Percentiles rank a stretch among this genome's conserved stretches.
These are phyloP conservation scores for Phaeoacremonium minimum DNA, from an alignment of 2,329 filamentous ascomycete species.

Conservation along the genomic window DNA sequence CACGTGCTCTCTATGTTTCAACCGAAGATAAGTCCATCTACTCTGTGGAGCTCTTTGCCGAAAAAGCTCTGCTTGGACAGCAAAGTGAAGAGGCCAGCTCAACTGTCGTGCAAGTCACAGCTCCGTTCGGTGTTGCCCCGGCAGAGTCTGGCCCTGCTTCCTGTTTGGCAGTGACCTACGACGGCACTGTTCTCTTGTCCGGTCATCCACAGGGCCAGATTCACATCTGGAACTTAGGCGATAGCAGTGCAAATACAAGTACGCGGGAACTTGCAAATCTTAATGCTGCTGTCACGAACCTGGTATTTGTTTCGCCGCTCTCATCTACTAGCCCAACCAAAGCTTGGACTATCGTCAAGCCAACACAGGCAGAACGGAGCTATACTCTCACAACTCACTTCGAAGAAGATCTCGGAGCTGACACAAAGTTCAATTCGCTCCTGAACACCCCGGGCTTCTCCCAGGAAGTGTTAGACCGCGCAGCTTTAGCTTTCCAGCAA, in stretches of 20 bases:
- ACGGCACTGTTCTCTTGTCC: slow-evolving; percentile 74
- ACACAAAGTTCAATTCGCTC: slow-evolving; percentile 40
- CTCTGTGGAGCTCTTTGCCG: slow-evolving; percentile 66
- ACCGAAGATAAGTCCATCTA: slow-evolving; percentile 79
- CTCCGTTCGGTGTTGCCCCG: slow-evolving; percentile 52
- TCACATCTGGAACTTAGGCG: slow-evolving; percentile 73
- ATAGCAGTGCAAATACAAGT: slow-evolving; percentile 49
- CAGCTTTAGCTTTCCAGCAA: slow-evolving; percentile 41
- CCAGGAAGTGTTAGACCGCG: slow-evolving; percentile 40
- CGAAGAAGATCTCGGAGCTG: slow-evolving; percentile 30
- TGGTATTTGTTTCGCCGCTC: slow-evolving; percentile 66
- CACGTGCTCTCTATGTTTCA: slow-evolving; percentile 76
- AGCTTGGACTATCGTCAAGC: slow-evolving; percentile 68
- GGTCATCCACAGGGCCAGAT: slow-evolving; percentile 80
- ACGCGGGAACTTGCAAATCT: slow-evolving; percentile 65
- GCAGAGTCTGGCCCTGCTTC: slow-evolving; percentile 62
- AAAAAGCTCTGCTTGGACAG: slow-evolving; percentile 50
- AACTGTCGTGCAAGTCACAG: slow-evolving; percentile 51
- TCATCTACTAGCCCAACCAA: slow-evolving; percentile 37
- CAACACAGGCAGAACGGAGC: slow-evolving; percentile 61
- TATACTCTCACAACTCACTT: slow-evolving; percentile 66
- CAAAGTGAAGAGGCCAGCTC: slow-evolving; percentile 47
- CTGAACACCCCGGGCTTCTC: slow-evolving; percentile 43
- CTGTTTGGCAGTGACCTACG: slow-evolving; percentile 73
- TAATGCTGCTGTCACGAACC: slow-evolving; percentile 77